Evolutionary conservation across 2,329 filamentous ascomycete genomes (phyloP).

Genomic region (Scytalidium sp.): DNA sequence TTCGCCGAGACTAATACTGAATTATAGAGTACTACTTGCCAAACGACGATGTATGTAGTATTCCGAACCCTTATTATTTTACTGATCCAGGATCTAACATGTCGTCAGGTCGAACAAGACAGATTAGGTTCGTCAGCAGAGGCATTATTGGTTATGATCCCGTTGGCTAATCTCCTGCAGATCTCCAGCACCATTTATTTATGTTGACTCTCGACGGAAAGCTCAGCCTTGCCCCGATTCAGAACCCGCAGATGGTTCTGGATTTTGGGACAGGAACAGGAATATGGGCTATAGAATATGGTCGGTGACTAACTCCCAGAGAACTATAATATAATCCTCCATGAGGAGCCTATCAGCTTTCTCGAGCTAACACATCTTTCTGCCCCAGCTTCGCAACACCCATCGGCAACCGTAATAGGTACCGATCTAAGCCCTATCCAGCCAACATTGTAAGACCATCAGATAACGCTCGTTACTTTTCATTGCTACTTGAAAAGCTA

Average conservation of each 20-base stretch:
- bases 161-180: neutral
- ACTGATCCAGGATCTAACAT: slow-evolving; percentile 1
- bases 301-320: neutral
- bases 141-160: neutral
- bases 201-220: slow-evolving; percentile 16
- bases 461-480: no score
- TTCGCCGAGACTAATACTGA: no score
- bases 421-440: slow-evolving; percentile 29
- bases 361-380: neutral
- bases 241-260: slow-evolving; percentile 27
- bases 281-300: slow-evolving; percentile 7
- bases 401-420: slow-evolving; percentile 23
- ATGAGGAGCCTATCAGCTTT: no score
- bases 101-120: slow-evolving; percentile 3
- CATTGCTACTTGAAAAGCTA: no score
- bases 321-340: no score
- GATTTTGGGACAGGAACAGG: slow-evolving; percentile 21
- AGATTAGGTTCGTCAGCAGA: slow-evolving; percentile 4
- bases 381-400: slow-evolving; percentile 5
- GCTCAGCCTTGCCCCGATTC: slow-evolving; percentile 23
- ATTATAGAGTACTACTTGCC: neutral
- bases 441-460: slow-evolving; percentile 15
- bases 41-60: neutral
- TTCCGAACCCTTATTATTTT: neutral
- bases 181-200: slow-evolving; percentile 15